phyloP scores from a whole-genome alignment of 192 early-diverging fungal genomes.

The Backusella tarrabulga region DNA sequence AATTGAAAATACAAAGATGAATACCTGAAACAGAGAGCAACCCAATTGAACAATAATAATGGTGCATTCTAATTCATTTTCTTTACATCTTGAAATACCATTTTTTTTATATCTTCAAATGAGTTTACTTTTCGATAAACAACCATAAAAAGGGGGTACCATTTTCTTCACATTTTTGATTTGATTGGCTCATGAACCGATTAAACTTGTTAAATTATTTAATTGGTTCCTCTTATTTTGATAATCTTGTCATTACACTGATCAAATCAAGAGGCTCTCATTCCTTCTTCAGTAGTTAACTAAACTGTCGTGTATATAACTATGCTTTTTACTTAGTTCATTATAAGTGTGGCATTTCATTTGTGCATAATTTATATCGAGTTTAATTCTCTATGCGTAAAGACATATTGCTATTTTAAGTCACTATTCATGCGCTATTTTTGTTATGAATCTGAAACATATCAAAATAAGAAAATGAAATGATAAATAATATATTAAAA shows the following conservation, averaged over 20 bases:
- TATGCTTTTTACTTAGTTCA: background rate
- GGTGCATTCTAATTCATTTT: background rate
- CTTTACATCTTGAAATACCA: background rate
- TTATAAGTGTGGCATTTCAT: background rate
- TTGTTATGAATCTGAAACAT: slow-evolving; percentile 9
- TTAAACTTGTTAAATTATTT: background rate
- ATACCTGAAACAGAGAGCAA: background rate
- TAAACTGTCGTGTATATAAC: background rate
- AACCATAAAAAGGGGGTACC: background rate
- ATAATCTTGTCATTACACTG: background rate
- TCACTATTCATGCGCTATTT: slow-evolving; percentile 1
- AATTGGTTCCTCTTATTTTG: background rate
- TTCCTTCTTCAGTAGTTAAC: background rate
- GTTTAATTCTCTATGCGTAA: background rate
- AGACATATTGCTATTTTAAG: background rate
- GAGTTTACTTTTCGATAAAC: background rate
- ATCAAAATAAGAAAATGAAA: background rate
- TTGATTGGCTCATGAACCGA: background rate
- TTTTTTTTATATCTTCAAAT: background rate
- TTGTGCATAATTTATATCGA: background rate
- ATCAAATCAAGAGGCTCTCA: background rate
- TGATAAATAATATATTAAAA: background rate
- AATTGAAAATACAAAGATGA: background rate
- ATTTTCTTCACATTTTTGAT: background rate
- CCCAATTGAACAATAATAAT: background rate